Percentiles rank a stretch among this genome's conserved stretches.
Conservation (phyloP, 306 rosid species). For the Medicago ruthenica region DNA sequence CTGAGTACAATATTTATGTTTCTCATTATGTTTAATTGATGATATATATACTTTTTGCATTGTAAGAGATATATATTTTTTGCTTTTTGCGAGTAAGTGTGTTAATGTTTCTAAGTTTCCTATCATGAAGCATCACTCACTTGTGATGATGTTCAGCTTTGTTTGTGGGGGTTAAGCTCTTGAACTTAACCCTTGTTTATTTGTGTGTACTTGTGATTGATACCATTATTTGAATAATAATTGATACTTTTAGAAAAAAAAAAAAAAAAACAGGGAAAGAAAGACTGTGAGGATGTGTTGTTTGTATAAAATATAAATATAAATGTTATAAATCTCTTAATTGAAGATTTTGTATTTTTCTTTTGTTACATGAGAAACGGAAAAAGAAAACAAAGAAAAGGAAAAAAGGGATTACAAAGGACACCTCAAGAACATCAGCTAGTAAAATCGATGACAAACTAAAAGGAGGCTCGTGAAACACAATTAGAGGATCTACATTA, state of each 20-base stretch:
- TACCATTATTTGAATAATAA: background rate
- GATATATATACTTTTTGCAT: background rate
- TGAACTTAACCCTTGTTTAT: background rate
- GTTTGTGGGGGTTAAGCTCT: background rate
- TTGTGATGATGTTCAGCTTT: background rate
- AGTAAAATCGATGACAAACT: too few species aligned
- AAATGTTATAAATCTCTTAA: too few species aligned
- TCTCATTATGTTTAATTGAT: background rate
- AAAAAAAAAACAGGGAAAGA: background rate
- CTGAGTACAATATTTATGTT: slow-evolving; percentile 57
- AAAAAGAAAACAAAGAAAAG: too few species aligned
- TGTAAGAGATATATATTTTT: background rate
- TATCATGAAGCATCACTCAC: background rate
- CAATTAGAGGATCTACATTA: too few species aligned
- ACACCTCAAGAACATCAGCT: too few species aligned
- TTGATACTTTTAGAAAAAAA: background rate
- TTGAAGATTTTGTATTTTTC: too few species aligned
- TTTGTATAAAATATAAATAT: background rate
- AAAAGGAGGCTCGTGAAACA: too few species aligned
- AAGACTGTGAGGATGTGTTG: background rate
- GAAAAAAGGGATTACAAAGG: too few species aligned
- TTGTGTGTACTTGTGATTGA: background rate
- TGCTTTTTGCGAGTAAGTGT: background rate
- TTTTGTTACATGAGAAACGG: too few species aligned
- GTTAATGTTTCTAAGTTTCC: background rate